Conservation (phyloP, 2,329 filamentous ascomycete genomes). For the Epichloe sibirici region DNA sequence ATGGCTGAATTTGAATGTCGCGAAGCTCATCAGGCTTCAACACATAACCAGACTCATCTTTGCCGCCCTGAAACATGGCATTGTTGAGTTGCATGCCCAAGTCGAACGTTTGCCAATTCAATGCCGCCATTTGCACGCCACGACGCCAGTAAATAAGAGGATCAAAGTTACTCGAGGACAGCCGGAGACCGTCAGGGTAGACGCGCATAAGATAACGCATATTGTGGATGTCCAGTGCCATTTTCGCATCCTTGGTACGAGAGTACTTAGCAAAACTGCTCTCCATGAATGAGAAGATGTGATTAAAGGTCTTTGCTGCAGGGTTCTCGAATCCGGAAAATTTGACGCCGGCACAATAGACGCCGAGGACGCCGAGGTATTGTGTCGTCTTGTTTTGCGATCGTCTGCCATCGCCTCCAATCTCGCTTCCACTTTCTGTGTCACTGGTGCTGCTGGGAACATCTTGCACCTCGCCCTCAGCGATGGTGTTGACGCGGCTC, state of each 20-base stretch:
- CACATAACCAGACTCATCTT: conserved; percentile 81
- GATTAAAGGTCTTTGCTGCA: conserved; percentile 79
- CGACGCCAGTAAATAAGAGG: conserved; percentile 88
- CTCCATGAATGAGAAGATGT: conserved; percentile 93
- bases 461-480: conserved; percentile 43
- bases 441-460: conserved; percentile 58
- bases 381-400: conserved; percentile 76
- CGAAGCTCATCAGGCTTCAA: conserved; percentile 83
- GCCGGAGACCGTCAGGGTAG: conserved; percentile 72
- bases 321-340: conserved; percentile 68
- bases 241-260: conserved; percentile 62
- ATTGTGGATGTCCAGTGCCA: conserved; percentile 77
- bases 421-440: conserved; percentile 57
- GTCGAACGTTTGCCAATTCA: conserved; percentile 98
- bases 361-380: conserved; percentile 71
- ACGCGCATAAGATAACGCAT: conserved; percentile 85
- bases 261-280: conserved; percentile 73
- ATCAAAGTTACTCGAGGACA: conserved; percentile 88
- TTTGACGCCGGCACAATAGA: conserved; percentile 64
- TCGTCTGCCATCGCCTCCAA: conserved; percentile 37
- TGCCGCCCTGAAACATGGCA: conserved; percentile 90
- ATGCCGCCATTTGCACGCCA: conserved; percentile 91
- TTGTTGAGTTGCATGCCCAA: conserved; percentile 92
- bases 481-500: conserved; percentile 45
- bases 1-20: conserved; percentile 48